Percentiles rank a stretch among this genome's conserved stretches.
These are phyloP conservation scores for Candida awuae DNA, from an alignment of 805 yeast genomes.

Conservation along the genomic window DNA sequence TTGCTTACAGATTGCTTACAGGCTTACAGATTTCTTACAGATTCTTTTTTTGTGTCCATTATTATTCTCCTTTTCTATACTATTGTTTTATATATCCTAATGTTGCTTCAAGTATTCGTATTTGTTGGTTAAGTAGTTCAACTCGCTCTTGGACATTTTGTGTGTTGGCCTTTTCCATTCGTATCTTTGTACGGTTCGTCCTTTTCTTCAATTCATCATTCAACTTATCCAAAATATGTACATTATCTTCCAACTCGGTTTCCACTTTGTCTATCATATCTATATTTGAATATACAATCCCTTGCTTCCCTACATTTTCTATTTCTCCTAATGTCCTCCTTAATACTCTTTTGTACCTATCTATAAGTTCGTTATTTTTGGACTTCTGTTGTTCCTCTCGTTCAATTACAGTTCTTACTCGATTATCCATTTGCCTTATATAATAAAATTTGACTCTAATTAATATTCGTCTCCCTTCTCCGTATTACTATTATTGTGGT, in stretches of 20 bases:
- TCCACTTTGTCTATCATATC: constrained; percentile 20
- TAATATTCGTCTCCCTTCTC: too few species aligned
- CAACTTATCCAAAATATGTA: constrained; percentile 13
- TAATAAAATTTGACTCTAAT: too few species aligned
- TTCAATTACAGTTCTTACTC: constrained; percentile 5
- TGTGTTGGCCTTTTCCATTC: constrained; percentile 9
- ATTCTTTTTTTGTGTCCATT: too few species aligned
- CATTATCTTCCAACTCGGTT: constrained; percentile 13
- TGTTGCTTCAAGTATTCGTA: constrained; percentile 62
- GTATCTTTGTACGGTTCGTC: constrained; percentile 8
- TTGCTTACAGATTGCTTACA: background rate
- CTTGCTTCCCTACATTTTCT: constrained; percentile 8
- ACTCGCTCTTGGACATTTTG: constrained; percentile 42
- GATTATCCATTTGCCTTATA: constrained; percentile 10
- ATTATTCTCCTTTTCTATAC: constrained; percentile 4
- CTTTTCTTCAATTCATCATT: constrained; percentile 3
- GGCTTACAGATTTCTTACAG: background rate
- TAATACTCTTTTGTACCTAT: constrained; percentile 7
- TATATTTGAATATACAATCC: constrained; percentile 23
- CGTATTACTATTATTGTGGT: too few species aligned
- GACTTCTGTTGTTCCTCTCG: constrained; percentile 6
- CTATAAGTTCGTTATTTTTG: constrained; percentile 1
- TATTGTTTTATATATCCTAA: constrained; percentile 29
- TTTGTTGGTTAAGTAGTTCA: constrained; percentile 62
- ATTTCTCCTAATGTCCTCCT: constrained; percentile 4